phyloP scores from a whole-genome alignment of 73 alveolate genomes.

The Blepharisma stoltei region DNA sequence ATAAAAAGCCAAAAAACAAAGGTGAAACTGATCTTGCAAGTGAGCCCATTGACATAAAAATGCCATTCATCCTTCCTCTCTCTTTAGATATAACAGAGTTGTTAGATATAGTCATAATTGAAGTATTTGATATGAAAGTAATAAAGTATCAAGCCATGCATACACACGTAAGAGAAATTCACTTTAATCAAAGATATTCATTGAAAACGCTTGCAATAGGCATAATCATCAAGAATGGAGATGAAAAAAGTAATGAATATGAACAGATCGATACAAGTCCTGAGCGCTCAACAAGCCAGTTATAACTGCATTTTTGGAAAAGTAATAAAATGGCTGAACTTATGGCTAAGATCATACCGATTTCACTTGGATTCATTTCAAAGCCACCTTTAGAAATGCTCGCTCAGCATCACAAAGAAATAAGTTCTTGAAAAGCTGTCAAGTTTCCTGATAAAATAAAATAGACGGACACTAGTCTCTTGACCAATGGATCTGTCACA shows the following conservation, averaged over 20 bases:
- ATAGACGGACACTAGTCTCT: neutral
- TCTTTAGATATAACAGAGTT: neutral
- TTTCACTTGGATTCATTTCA: neutral
- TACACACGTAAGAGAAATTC: neutral
- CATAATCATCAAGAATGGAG: neutral
- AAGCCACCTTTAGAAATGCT: neutral
- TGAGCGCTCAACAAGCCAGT: neutral
- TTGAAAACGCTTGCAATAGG: neutral
- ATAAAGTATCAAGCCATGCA: neutral
- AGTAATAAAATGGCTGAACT: neutral
- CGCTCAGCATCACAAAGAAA: conserved; percentile 4
- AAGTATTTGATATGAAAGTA: neutral
- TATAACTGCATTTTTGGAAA: neutral
- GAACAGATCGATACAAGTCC: neutral
- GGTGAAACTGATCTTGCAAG: conserved; percentile 17
- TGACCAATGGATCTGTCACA: neutral
- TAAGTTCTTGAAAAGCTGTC: conserved; percentile 25
- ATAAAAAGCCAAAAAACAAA: neutral
- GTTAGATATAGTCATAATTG: neutral
- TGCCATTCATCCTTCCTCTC: conserved; percentile 10
- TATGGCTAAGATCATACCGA: neutral
- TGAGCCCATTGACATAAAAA: neutral
- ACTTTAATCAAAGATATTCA: neutral
- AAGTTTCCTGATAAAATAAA: neutral
- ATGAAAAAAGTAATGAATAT: neutral